phyloP scores from a whole-genome alignment of 1,284 basidiomycete species.

The Cryptococcus sp. region DNA sequence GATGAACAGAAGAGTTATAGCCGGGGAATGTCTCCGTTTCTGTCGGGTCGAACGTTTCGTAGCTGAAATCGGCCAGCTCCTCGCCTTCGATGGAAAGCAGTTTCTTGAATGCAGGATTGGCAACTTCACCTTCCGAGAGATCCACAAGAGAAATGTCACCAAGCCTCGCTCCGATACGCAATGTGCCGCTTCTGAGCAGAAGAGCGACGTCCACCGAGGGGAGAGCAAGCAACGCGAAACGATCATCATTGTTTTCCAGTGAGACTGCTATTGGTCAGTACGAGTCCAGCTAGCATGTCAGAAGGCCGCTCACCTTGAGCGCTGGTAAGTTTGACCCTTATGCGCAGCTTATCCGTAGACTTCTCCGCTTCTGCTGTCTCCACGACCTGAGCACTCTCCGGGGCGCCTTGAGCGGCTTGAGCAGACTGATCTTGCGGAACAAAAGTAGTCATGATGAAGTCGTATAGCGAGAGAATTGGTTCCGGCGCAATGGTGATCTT shows the following conservation, averaged over 20 bases:
- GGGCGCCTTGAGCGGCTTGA: slow-evolving; percentile 16
- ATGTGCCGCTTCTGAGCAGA: slow-evolving; percentile 70
- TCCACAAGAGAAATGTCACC: slow-evolving; percentile 85
- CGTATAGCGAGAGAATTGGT: slow-evolving; percentile 88
- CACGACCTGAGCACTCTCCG: slow-evolving; percentile 11
- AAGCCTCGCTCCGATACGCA: slow-evolving; percentile 79
- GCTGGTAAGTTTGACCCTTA: slow-evolving; percentile 82
- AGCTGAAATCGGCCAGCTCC: slow-evolving; percentile 92
- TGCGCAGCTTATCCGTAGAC: slow-evolving; percentile 68
- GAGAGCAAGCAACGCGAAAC: slow-evolving; percentile 82
- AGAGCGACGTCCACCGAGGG: slow-evolving; percentile 90
- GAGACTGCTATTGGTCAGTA: slow-evolving; percentile 60
- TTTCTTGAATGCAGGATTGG: slow-evolving; percentile 71
- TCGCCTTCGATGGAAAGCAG: slow-evolving; percentile 93
- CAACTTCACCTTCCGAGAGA: slow-evolving; percentile 66
- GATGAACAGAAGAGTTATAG: slow-evolving; percentile 80
- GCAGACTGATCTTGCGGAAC: slow-evolving; percentile 60
- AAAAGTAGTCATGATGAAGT: slow-evolving; percentile 98
- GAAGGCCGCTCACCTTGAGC: slow-evolving; percentile 67
- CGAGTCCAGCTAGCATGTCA: neutral
- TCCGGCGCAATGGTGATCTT: slow-evolving; percentile 87
- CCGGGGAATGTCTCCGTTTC: slow-evolving; percentile 69
- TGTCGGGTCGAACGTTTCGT: slow-evolving; percentile 80
- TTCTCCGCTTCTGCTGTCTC: slow-evolving; percentile 17
- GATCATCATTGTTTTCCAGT: slow-evolving; percentile 73